A percentile compares a stretch with the other conserved stretches of the same genome.
These are phyloP conservation scores for Tuber indicum DNA, from an alignment of 495 filamentous ascomycete species.

Conservation along the genomic window DNA sequence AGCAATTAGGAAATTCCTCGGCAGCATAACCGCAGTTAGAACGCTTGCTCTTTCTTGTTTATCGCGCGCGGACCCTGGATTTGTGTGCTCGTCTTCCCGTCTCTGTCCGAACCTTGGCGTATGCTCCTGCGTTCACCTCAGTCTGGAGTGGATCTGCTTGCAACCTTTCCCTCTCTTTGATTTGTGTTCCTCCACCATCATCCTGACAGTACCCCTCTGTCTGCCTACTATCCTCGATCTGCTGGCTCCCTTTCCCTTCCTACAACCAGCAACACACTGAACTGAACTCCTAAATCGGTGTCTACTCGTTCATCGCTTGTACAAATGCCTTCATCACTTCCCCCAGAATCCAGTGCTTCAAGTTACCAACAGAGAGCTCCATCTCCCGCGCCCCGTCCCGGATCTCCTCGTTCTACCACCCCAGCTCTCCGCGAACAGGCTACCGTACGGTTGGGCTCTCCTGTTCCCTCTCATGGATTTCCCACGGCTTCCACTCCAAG, in stretches of 20 bases:
- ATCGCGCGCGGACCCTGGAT: not conserved
- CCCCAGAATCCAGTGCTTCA: slow-evolving; percentile 26
- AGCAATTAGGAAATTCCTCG: not conserved
- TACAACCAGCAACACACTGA: not conserved
- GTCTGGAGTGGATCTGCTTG: not conserved
- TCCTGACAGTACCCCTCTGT: not conserved
- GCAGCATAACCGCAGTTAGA: not conserved
- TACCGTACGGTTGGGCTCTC: slow-evolving; percentile 38
- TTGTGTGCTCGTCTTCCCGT: not conserved
- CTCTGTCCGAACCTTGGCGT: not conserved
- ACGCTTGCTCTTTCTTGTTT: not conserved
- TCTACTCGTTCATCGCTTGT: not conserved
- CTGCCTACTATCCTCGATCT: not conserved
- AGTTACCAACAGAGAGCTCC: slow-evolving; percentile 28
- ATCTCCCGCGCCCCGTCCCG: slow-evolving; percentile 11
- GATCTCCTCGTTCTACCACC: slow-evolving; percentile 31
- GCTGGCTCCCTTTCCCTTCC: not conserved
- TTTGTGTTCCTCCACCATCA: not conserved
- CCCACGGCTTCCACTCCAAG: slow-evolving; percentile 26
- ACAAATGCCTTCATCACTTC: slow-evolving; percentile 7
- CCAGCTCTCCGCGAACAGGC: slow-evolving; percentile 28
- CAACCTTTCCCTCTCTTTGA: not conserved
- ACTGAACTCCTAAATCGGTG: not conserved
- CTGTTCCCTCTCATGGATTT: slow-evolving; percentile 31
- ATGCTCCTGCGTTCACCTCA: not conserved